phyloP scores from a whole-genome alignment of 208 protist species.

The Leptomonas pyrrhocoris region DNA sequence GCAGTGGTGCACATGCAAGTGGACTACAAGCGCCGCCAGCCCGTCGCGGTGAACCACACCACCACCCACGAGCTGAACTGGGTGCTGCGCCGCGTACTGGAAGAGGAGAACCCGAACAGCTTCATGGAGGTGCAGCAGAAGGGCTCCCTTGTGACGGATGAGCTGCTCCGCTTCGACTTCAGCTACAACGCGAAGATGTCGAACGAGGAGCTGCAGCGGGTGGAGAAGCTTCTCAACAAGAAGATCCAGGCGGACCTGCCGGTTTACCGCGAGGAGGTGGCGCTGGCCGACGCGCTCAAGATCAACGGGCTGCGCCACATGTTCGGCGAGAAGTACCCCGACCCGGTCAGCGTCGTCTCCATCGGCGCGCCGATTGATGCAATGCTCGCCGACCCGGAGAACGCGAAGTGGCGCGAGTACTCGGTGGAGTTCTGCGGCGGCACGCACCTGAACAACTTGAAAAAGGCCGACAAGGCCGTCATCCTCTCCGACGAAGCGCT shows the following conservation, averaged over 20 bases:
- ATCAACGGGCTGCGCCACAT: slow-evolving; percentile 92
- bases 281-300: slow-evolving; percentile 70
- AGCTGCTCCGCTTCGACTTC: slow-evolving; percentile 98
- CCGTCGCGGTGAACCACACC: slow-evolving; percentile 96
- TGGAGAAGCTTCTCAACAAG: slow-evolving; percentile 92
- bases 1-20: slow-evolving; percentile 83
- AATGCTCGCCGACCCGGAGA: slow-evolving; percentile 89
- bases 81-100: slow-evolving; percentile 92
- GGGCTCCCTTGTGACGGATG: slow-evolving; percentile 90
- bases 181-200: slow-evolving; percentile 86
- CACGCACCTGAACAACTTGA: slow-evolving; percentile 92
- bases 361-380: slow-evolving; percentile 93
- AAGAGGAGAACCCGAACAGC: slow-evolving; percentile 79
- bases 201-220: slow-evolving; percentile 79
- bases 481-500: slow-evolving; percentile 95
- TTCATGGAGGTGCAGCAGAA: slow-evolving; percentile 95
- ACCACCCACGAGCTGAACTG: slow-evolving; percentile 98
- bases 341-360: slow-evolving; percentile 98
- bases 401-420: slow-evolving; percentile 86
- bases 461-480: slow-evolving; percentile 88
- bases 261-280: slow-evolving; percentile 92
- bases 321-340: slow-evolving; percentile 99
- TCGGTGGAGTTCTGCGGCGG: slow-evolving; percentile 98
- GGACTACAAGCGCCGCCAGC: slow-evolving; percentile 87
- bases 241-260: slow-evolving; percentile 71